phyloP scores from a whole-genome alignment of 495 filamentous ascomycete species.

The Penicillium verhagenii region DNA sequence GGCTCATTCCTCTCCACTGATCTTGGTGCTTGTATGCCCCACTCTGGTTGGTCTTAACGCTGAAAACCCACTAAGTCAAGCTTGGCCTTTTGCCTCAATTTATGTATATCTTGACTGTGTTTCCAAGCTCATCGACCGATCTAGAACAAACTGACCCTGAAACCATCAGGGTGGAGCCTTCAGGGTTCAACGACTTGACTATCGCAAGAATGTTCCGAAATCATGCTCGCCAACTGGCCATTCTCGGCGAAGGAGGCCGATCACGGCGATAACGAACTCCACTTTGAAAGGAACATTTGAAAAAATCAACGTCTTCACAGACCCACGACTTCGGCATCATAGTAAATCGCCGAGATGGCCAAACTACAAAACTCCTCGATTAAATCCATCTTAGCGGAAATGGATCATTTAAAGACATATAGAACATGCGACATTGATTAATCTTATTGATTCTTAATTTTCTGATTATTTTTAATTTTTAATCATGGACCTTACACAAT shows the following conservation, averaged over 20 bases:
- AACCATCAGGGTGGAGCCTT: no score
- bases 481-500: constrained; percentile 10
- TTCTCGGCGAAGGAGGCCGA: background rate
- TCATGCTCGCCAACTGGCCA: background rate
- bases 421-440: background rate
- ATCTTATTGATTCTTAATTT: background rate
- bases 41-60: no score
- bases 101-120: no score
- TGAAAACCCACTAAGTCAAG: no score
- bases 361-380: background rate
- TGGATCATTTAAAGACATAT: background rate
- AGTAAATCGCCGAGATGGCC: background rate
- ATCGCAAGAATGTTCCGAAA: no score
- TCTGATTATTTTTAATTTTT: background rate
- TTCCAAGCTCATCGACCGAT: no score
- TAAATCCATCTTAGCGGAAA: background rate
- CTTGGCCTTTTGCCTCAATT: no score
- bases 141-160: no score
- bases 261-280: background rate
- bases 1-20: no score
- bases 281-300: background rate
- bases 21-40: no score
- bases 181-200: no score
- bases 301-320: background rate
- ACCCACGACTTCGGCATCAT: background rate